phyloP scores from a whole-genome alignment of 1,284 basidiomycete genomes.

The Cystobasidiaceae sp. region DNA sequence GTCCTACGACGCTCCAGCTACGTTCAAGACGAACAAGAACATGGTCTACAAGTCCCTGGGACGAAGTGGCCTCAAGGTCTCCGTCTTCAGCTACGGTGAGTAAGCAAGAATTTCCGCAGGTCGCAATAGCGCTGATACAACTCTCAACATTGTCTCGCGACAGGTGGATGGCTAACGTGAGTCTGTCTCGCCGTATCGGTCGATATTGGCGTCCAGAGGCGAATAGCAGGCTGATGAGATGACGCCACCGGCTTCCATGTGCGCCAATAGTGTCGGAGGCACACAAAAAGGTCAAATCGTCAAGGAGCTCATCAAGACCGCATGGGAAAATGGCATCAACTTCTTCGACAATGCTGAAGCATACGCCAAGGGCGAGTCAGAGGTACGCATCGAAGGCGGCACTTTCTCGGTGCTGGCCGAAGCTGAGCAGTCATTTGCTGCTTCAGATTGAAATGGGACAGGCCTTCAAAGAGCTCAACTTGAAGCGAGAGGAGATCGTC shows the following conservation, averaged over 20 bases:
- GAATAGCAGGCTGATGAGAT: no score
- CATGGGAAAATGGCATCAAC: conserved; percentile 31
- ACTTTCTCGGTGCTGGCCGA: no score
- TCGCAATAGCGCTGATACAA: background rate
- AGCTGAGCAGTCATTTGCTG: background rate
- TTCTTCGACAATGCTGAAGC: conserved; percentile 32
- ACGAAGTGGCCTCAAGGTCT: conserved; percentile 22
- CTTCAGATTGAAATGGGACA: conserved; percentile 36
- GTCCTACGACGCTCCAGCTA: conserved; percentile 18
- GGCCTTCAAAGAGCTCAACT: conserved; percentile 47
- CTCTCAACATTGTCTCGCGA: background rate
- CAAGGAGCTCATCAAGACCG: conserved; percentile 32
- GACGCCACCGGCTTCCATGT: no score
- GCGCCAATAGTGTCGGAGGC: conserved; percentile 9
- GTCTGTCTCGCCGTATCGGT: no score
- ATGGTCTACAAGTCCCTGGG: conserved; percentile 19
- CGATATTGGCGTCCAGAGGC: no score
- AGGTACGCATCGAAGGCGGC: no score
- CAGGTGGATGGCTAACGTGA: conserved; percentile 19
- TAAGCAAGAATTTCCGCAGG: background rate
- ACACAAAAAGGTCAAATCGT: conserved; percentile 28
- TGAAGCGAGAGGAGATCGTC: conserved; percentile 46
- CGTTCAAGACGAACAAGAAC: conserved; percentile 19
- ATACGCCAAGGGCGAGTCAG: conserved; percentile 31
- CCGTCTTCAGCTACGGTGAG: conserved; percentile 30